Evolutionary conservation across 2,329 filamentous ascomycete species (phyloP), one percentile per base, ranked within the genome.

Genomic region (Colletotrichum coccodes): DNA sequence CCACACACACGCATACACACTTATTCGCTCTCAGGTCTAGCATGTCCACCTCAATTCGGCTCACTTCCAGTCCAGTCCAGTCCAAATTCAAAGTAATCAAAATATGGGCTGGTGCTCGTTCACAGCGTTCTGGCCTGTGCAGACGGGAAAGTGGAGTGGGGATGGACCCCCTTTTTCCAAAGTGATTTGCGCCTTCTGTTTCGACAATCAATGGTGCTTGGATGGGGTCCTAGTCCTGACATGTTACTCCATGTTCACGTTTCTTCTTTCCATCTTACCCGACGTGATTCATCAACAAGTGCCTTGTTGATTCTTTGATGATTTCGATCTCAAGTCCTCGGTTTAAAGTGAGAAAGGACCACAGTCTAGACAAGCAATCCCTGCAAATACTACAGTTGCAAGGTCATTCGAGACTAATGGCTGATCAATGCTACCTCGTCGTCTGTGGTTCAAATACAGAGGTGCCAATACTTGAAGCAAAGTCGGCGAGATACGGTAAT

Each of bases 131-230:
- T 49, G 62, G 61, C 65, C 56, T 40, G 54, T 65, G 65, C 65
- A 54, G 47, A 52, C 42, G 61, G 61, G 60, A 68, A 32, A 68
- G 56, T 68, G 49, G 61, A 65, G 65, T 68, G 61, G 65, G n/a
- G 61, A 50, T 60, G 42, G 65, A 56, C 40, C 65, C 65, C 61
- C 61, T 65, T 68, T 68, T 65, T 65, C 16, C 18, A 36, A 38
- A 65, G 49, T 65, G 65, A 65, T 56, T 68, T 44, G 54, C 61
- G 61, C 61, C 61, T 23, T 68, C 38, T 56, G 65, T 65, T 68
- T 68, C 54, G 65, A 53, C 23, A 53, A 53, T 36, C 49, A 30
- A 64, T 54, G 46, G 65, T 59, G 60, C 60, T 65, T 68, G 34
- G 47, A 59, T 64, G 61, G 54, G 52, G 65, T 12, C 57, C 28